Base-by-base conservation (phyloP, 2,329 filamentous ascomycete species). In the Colletotrichum falcatum region DNA sequence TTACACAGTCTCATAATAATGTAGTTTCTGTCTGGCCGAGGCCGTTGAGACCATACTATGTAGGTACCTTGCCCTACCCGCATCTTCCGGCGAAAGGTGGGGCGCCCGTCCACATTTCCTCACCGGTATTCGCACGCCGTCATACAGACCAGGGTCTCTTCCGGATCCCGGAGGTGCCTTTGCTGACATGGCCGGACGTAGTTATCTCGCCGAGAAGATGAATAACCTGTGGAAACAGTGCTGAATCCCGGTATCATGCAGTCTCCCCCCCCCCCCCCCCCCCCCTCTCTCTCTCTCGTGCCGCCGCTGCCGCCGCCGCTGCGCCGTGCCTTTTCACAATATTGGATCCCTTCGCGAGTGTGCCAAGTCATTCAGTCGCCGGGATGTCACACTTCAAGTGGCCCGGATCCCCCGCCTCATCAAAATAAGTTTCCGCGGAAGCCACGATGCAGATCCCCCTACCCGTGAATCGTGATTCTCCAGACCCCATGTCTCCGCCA, bases 151-250 rank as follows among this genome's bases (percentile, higher is more conserved):
- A 49, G 33, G 44, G 44, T 49, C 30, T 30, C 58, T 26, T 37
- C n/a, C 58, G n/a, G 58, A 7, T 14, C 44, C 44, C 42, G 44
- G 37, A 33, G 23, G 23, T 26, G n/a, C 5, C 46, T 39, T 30
- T 23, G 65, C 39, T 12, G 51, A 33, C 49, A 26, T 7, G 39
- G 18, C 26, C 66, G 62, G 66, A 69, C 48, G 48, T 61, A 69
- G 46, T 66, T 55, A 60, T 48, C 54, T 66, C 55, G 66, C 55
- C 42, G 33, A 44, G n/a, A 39, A 53, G 9, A 37, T 53, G 16
- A 14, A 28, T 11, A 23, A 49, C 42, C 5, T 39, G 46, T 28
- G 46, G 59, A n/a, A 51, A 51, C 33, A 12, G n/a, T 18, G 7
- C 6, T n/a, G 26, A 6, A 14, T 18, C 46, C 26, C 37, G 42